These are phyloP conservation scores for Phytophthora lateralis DNA, from an alignment of 352 stramenopile genomes.

Conservation along the genomic window DNA sequence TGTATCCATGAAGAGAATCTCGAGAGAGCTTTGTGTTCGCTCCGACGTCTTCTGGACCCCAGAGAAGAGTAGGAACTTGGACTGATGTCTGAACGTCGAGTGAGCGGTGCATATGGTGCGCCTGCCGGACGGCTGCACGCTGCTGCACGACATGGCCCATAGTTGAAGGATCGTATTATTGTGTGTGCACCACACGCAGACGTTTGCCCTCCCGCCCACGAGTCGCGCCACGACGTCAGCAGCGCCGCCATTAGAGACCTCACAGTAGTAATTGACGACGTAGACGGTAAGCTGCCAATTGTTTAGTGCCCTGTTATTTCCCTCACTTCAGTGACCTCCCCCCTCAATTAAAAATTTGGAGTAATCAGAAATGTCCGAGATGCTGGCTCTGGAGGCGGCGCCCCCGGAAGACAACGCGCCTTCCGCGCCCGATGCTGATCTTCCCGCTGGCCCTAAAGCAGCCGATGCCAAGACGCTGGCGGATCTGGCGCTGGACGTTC, in stretches of 20 bases:
- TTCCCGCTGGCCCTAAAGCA: background rate
- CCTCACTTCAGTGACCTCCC: slow-evolving; percentile 13
- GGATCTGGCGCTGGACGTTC: slow-evolving; percentile 36
- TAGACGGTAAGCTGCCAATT: too few species aligned
- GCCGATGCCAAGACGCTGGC: slow-evolving; percentile 48
- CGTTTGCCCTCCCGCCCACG: slow-evolving; percentile 1
- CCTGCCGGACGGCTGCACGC: slow-evolving; percentile 58
- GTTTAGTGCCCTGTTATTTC: too few species aligned
- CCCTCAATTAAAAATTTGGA: slow-evolving; percentile 13
- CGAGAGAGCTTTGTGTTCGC: slow-evolving; percentile 54
- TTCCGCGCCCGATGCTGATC: background rate
- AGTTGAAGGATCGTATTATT: too few species aligned
- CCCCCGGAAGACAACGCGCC: slow-evolving; percentile 7
- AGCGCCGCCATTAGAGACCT: too few species aligned
- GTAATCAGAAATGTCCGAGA: slow-evolving; percentile 35
- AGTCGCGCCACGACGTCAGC: too few species aligned
- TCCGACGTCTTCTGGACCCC: slow-evolving; percentile 73
- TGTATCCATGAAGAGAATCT: slow-evolving; percentile 63
- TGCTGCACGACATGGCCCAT: too few species aligned
- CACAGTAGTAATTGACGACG: too few species aligned
- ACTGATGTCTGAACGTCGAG: slow-evolving; percentile 75
- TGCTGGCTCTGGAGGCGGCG: slow-evolving; percentile 41
- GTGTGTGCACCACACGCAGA: slow-evolving; percentile 46
- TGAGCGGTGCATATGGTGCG: slow-evolving; percentile 79
- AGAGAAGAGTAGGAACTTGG: slow-evolving; percentile 59